Conservation (phyloP, 2,329 filamentous ascomycete species). For the Aspergillus sp. region DNA sequence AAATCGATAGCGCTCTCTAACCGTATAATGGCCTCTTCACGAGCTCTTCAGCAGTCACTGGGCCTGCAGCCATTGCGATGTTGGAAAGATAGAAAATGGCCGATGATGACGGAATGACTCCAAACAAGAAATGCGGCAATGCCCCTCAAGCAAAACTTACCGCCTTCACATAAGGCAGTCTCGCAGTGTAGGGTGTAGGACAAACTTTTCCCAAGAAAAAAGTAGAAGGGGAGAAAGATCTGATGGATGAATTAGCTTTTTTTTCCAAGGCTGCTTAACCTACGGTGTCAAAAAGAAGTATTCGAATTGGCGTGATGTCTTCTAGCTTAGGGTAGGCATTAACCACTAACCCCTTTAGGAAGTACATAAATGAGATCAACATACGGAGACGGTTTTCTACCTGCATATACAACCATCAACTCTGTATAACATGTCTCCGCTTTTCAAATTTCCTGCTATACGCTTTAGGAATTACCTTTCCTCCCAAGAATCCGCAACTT, state of each 20-base stretch:
- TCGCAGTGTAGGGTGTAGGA: too few relatives aligned
- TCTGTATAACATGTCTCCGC: too few relatives aligned
- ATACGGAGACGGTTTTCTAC: too few relatives aligned
- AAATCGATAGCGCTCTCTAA: conserved; percentile 17
- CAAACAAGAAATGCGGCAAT: not conserved
- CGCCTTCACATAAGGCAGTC: not conserved
- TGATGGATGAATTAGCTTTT: too few relatives aligned
- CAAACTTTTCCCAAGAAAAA: not conserved
- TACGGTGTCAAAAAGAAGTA: too few relatives aligned
- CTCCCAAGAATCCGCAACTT: too few relatives aligned
- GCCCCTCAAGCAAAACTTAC: not conserved
- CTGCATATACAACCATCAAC: too few relatives aligned
- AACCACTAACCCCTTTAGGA: not conserved
- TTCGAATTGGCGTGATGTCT: not conserved
- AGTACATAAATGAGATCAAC: not conserved
- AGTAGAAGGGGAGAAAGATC: not conserved
- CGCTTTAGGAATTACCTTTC: too few relatives aligned
- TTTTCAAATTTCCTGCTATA: too few relatives aligned
- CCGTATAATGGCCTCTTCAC: conserved; percentile 47
- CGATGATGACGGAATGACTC: not conserved
- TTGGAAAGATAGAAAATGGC: not conserved
- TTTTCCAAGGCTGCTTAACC: too few relatives aligned
- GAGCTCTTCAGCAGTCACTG: conserved; percentile 28
- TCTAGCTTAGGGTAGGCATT: not conserved
- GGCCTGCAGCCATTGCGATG: conserved; percentile 14